Base-by-base conservation (phyloP, 2,329 filamentous ascomycete species). In the Aspergillus pseudoglaucus region DNA sequence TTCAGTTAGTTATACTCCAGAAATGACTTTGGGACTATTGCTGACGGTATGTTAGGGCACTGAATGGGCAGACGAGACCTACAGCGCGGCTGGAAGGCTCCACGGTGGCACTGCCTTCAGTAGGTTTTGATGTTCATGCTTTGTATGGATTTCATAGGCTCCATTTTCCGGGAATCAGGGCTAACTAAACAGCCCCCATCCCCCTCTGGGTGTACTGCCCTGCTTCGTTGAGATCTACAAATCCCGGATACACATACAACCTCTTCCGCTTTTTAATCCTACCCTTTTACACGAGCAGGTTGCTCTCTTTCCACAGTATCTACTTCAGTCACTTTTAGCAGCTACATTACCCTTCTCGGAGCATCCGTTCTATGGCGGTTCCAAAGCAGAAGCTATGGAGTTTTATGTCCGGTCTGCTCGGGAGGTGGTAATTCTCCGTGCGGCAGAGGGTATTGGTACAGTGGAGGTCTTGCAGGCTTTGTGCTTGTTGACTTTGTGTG, bases 211-310 rank as follows among this genome's bases (percentile, higher is more conserved):
- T 4, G n/a, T 18, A 20, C 22, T 51, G 1, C 15, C 9, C 5
- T 44, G 45, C 17, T 30, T 44, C 15, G 42, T 45, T n/a, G 41
- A 49, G 4, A 32, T 45, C 10, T 51, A 51, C 25, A 38, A 38
- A 17, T 17, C 7, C 7, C 44, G 10, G 12, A 22, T 47, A 18
- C 47, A 51, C 23, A 5, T 44, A 8, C 47, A 51, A 23, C 49
- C 49, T 23, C 40, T 51, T 9, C 47, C 47, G 1, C 30, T 51
- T 12, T 45, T 51, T 10, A n/a, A 39, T 23, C 10, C 44, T 3
- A 15, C 44, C 3, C 10, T 15, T 1, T 15, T 49, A 8, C 20
- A 12, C 9, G 9, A 23, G 17, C 14, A 44, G 7, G 10, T 46
- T 27, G 6, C 20, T 2, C 8, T 6, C 6, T 42, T 42, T 1